phyloP scores from a whole-genome alignment of 2,329 filamentous ascomycete species.

The Harringtonia lauricola region DNA sequence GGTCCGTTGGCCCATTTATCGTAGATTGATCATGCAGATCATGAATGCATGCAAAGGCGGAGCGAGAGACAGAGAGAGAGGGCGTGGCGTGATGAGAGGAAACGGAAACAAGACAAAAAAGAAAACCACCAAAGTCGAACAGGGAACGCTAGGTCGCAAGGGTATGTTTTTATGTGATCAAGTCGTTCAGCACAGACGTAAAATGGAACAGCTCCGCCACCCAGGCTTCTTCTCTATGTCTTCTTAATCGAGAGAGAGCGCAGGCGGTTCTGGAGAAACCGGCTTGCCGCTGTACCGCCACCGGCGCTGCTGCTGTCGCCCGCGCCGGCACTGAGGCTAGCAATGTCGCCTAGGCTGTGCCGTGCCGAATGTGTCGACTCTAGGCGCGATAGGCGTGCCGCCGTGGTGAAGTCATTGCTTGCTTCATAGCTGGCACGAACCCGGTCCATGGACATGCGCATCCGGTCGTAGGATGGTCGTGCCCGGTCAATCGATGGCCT shows the following conservation, averaged over 20 bases:
- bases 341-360: neutral
- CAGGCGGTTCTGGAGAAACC: constrained; percentile 14
- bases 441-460: constrained; percentile 78
- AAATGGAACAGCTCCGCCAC: too few relatives aligned
- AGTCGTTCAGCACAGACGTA: too few relatives aligned
- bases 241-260: constrained; percentile 17
- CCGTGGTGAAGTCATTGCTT: constrained; percentile 84
- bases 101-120: constrained; percentile 14
- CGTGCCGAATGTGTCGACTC: constrained; percentile 57
- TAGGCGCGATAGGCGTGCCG: constrained; percentile 71
- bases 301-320: neutral
- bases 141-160: neutral
- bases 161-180: too few relatives aligned
- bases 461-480: constrained; percentile 77
- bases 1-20: neutral
- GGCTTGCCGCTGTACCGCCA: constrained; percentile 3
- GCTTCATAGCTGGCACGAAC: constrained; percentile 75
- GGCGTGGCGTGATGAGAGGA: constrained; percentile 17
- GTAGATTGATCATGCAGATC: constrained; percentile 11
- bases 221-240: too few relatives aligned
- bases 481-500: constrained; percentile 51
- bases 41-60: constrained; percentile 8
- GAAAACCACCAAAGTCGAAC: constrained; percentile 18
- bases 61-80: neutral
- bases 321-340: neutral